Evolutionary conservation across 768 basidiomycete species (phyloP).

Genomic region (Xerocomellus amylosporus): DNA sequence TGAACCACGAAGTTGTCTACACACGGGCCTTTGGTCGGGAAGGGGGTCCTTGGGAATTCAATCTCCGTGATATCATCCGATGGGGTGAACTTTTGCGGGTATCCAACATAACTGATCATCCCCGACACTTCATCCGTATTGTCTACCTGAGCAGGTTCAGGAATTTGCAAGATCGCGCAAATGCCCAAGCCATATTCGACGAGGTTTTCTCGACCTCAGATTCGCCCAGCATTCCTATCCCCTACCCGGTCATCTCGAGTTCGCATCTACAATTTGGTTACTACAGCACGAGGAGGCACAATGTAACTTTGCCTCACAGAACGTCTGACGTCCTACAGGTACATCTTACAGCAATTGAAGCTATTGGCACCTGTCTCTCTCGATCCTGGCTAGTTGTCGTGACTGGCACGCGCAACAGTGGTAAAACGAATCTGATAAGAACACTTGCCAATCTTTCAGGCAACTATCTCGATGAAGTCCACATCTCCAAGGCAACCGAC

Average conservation of each 20-base stretch:
- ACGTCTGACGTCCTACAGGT: slow-evolving; percentile 55
- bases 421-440: slow-evolving; percentile 77
- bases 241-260: slow-evolving; percentile 37
- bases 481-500: slow-evolving; percentile 84
- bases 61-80: slow-evolving; percentile 88
- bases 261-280: slow-evolving; percentile 65
- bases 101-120: slow-evolving; percentile 39
- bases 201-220: slow-evolving; percentile 41
- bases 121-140: slow-evolving; percentile 61
- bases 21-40: slow-evolving; percentile 68
- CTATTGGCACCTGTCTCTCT: slow-evolving; percentile 67
- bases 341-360: slow-evolving; percentile 67
- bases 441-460: slow-evolving; percentile 71
- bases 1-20: slow-evolving; percentile 65
- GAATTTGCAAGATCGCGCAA: slow-evolving; percentile 57
- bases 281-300: slow-evolving; percentile 39
- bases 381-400: slow-evolving; percentile 89
- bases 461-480: slow-evolving; percentile 63
- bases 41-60: slow-evolving; percentile 97
- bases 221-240: slow-evolving; percentile 40
- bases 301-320: slow-evolving; percentile 34
- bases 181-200: slow-evolving; percentile 53
- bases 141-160: slow-evolving; percentile 90
- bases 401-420: slow-evolving; percentile 67
- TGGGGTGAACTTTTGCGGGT: slow-evolving; percentile 66